These are phyloP conservation scores for Corrigiola litoralis DNA, from an alignment of 179 eudicot genomes.

Conservation along the genomic window DNA sequence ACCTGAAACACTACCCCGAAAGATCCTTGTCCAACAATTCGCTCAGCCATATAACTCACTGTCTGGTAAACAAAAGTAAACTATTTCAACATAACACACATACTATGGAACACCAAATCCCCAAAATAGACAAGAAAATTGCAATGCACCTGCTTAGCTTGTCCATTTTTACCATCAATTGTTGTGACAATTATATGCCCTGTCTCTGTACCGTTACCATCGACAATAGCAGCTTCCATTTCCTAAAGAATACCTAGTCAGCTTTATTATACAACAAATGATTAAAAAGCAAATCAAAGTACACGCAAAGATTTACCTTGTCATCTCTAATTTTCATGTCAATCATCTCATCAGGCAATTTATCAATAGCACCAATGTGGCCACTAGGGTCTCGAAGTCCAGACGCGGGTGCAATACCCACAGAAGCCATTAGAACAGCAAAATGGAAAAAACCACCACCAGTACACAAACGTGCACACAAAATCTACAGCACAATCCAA, in stretches of 20 bases:
- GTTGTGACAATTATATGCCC: constrained; percentile 84
- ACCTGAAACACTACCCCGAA: constrained; percentile 72
- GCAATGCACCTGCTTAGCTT: constrained; percentile 59
- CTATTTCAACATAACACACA: neutral
- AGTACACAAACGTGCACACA: neutral
- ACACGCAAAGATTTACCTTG: constrained; percentile 31
- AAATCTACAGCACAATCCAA: neutral
- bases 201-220: constrained; percentile 73
- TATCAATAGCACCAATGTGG: constrained; percentile 46
- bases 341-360: constrained; percentile 62
- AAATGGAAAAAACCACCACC: neutral
- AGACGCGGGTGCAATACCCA: constrained; percentile 51
- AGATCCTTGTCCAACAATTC: constrained; percentile 61
- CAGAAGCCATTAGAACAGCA: constrained; percentile 47
- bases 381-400: constrained; percentile 46
- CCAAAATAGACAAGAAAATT: neutral
- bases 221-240: constrained; percentile 58
- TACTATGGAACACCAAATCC: neutral
- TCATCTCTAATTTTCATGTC: constrained; percentile 78
- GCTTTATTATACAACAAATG: neutral
- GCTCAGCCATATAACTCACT: constrained; percentile 70
- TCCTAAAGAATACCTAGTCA: constrained; percentile 34
- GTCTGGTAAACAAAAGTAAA: constrained; percentile 28
- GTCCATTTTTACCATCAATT: constrained; percentile 68
- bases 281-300: no score